Base-by-base conservation (phyloP, 306 rosid species). In the Begonia loranthoides region DNA sequence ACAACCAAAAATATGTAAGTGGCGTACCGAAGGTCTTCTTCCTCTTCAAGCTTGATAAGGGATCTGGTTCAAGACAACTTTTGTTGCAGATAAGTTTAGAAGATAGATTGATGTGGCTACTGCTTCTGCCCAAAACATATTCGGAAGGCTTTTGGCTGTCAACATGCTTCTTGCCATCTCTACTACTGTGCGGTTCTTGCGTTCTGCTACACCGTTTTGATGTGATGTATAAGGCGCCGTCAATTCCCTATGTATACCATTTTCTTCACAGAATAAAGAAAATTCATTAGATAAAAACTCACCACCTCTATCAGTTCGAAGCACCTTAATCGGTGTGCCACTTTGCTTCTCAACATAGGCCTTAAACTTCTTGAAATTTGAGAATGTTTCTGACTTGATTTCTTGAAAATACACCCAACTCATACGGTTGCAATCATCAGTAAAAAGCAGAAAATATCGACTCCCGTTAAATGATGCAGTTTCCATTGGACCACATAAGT, bases 351-450 rank as follows among this genome's bases (percentile, higher is more conserved):
- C 49, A 5, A 15, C 36, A 14, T 6, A 14, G 5, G 28, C 21
- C 17, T 58, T 58, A 33, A 58, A 47, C 5, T 43, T 43, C 43
- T 17, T 57, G 17, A 44, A 57, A 5, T 17, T 57, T 8, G 44
- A 17, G 10, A 57, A 57, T 7, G 17, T 9, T 33, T 58, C 44
- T 28, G 62, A 45, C 12, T 48, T 58, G 6, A 33, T n/a, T 46
- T 14, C 0, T 13, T 45, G 4, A 58, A 21, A 48, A 47, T 58
- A 47, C 1, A 58, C 53, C 61, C 50, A 56, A 19, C 40, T 44
- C 61, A 56, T 56, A 10, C 61, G 14, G 10, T 40, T 56, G 24
- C 3, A 56, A 56, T 56, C 61, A 44, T 56, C 8, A 24, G 51
- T 56, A 39, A 55, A 55, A 7, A 55, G 39, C 28, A 55, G 10